Evolutionary conservation across 2,329 filamentous ascomycete genomes (phyloP), one percentile per base, ranked within the genome.

Genomic region (Ophiostoma ips): DNA sequence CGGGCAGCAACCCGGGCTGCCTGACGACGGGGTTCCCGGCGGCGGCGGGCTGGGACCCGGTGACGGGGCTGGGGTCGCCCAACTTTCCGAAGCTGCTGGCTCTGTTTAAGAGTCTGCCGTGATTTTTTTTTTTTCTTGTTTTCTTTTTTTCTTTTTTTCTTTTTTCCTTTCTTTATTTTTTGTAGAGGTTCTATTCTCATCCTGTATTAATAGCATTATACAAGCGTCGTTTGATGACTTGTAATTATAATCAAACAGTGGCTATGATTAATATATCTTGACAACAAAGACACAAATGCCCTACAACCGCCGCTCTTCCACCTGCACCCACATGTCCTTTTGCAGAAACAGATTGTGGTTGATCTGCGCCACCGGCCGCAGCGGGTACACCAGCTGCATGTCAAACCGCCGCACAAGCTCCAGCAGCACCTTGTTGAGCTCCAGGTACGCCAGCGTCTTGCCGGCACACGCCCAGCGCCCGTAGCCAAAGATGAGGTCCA

Each of bases 391-490:
- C 5, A 62, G 53, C 55, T 62, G 59, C 44, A 61, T 58, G 47
- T 62, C 60, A 38, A 62, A 62, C 15, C 53, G 53, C 4, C 55
- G 55, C 43, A 55, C 46, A 24, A 55, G 21, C 19, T 59, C 57
- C 24, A 55, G 51, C 19, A 56, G 53, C 15, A 53, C 46, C 55
- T 59, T 72, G 55, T 67, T 64, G 36, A 71, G 52, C 58, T 71
- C 68, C 52, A 71, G 62, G 41, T 65, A 57, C 1, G 68, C 68
- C 28, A 71, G 63, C 19, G 62, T 57, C 56, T 66, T 68, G 1
- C 70, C 70, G 5, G 70, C 56, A 52, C 70, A 71, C 51, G 61
- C 56, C 52, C 61, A 67, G 24, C 59, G 54, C 3, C 69, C 68
- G 31, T 61, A 59, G 3, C 65, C 64, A 56, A 71, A 72, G 10